Percentiles rank a stretch among this genome's conserved stretches.
phyloP scores from a whole-genome alignment of 176 grass and related monocot genomes.

The Rhipidocladum racemiflorum region DNA sequence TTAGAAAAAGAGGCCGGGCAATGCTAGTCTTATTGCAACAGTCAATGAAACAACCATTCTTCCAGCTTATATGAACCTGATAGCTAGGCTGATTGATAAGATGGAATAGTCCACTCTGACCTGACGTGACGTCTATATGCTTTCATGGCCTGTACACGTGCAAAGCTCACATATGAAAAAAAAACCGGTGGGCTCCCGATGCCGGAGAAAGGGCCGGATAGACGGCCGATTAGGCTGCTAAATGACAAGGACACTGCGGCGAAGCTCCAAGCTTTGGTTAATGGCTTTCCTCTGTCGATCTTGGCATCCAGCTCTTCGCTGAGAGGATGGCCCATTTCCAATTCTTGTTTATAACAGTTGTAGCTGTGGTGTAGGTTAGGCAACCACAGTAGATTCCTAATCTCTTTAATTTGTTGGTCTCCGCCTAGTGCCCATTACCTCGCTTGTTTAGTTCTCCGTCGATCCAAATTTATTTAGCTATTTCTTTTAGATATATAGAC shows the following conservation, averaged over 20 bases:
- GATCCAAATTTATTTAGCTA: no score
- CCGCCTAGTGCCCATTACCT: neutral
- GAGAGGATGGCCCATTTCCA: slow-evolving; percentile 19
- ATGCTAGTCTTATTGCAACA: no score
- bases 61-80: no score
- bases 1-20: no score
- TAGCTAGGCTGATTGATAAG: no score
- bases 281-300: neutral
- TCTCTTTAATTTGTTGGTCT: neutral
- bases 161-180: neutral
- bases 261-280: neutral
- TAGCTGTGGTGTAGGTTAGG: slow-evolving; percentile 2
- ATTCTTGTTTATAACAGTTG: neutral
- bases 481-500: no score
- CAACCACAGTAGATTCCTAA: slow-evolving; percentile 13
- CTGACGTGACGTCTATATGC: neutral
- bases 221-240: neutral
- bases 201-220: no score
- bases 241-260: neutral
- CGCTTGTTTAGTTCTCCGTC: neutral
- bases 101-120: neutral
- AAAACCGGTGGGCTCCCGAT: neutral
- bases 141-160: neutral
- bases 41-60: no score
- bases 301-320: slow-evolving; percentile 8